Evolutionary conservation across 108 stramenopile species (phyloP).

Genomic region (Skeletonema grethae): DNA sequence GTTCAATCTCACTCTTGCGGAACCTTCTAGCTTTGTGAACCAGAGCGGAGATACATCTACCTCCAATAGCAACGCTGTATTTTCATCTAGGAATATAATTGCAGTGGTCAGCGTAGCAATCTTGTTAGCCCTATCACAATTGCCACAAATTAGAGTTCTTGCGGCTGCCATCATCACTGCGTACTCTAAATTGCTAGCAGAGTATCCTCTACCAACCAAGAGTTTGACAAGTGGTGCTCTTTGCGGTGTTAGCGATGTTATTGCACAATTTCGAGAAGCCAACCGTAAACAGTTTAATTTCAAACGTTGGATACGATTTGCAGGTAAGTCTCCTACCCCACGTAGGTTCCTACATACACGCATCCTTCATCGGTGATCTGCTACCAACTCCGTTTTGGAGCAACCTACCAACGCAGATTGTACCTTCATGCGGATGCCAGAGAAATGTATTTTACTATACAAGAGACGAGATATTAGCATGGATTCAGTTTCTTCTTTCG

Average conservation of each 20-base stretch:
- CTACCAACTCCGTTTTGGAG: conserved; percentile 1
- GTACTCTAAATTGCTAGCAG: conserved; percentile 18
- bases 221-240: conserved; percentile 37
- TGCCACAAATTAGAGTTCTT: background rate
- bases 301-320: conserved; percentile 17
- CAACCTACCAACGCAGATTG: conserved; percentile 13
- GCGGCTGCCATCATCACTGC: conserved; percentile 3
- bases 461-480: conserved; percentile 35
- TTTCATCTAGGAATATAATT: background rate
- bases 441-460: conserved; percentile 20
- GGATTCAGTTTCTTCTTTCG: background rate
- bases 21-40: background rate
- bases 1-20: background rate
- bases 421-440: conserved; percentile 33
- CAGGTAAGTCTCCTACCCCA: conserved; percentile 3
- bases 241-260: conserved; percentile 42
- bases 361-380: conserved; percentile 33
- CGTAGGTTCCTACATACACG: background rate
- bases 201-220: conserved; percentile 52
- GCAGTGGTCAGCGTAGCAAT: background rate
- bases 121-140: background rate
- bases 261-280: conserved; percentile 47
- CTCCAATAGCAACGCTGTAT: background rate
- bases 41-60: background rate
- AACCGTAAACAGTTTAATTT: conserved; percentile 13